Evolutionary conservation across 352 stramenopile genomes (phyloP), one percentile per base, ranked within the genome.

Genomic region (Globisporangium middletonii): DNA sequence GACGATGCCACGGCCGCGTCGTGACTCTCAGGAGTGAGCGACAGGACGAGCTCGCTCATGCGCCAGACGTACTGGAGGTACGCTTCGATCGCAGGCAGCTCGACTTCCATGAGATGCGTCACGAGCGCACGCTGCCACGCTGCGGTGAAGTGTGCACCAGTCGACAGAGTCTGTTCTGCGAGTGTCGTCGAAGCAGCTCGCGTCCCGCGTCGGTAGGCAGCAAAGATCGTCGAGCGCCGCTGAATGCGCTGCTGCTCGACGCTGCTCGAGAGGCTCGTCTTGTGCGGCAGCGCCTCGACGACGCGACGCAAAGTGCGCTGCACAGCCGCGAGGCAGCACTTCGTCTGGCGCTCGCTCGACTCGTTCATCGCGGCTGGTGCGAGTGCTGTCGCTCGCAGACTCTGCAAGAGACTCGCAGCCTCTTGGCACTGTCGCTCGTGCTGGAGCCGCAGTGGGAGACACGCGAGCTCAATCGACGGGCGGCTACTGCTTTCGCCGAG

Each of bases 21-120:
- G 4, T 63, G 37, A 16, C 52, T 67, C 18, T 72, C 61, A 0
- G 48, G 16, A 9, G 62, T 63, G 1, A 88, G 51, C 12, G 71
- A 63, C n/a, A 71, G 44, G 43, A 88, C 43, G 6, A 28, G 55
- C 43, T 85, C 73, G 12, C 68, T 60, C 1, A 66, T 61, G 15
- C 52, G 64, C 72, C 77, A 83, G 16, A 83, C 54, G 12, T 71
- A 69, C 13, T 55, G 69, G 18, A 83, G 48, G 47, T 84, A 83
- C 2, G 44, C 41, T 27, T 79, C 73, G 61, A 88, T 77, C 1
- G 68, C 71, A n/a, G 73, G 73, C 5, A 88, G 53, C 33, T 88
- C 75, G 5, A 77, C 59, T 23, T 73, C 55, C 26, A 69, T 57
- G 28, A 88, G 57, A 42, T 88, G 72, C 3, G 63, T 50, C 3